Evolutionary conservation across 2,329 filamentous ascomycete genomes (phyloP).

Genomic region (Aspergillus thermomutatus): DNA sequence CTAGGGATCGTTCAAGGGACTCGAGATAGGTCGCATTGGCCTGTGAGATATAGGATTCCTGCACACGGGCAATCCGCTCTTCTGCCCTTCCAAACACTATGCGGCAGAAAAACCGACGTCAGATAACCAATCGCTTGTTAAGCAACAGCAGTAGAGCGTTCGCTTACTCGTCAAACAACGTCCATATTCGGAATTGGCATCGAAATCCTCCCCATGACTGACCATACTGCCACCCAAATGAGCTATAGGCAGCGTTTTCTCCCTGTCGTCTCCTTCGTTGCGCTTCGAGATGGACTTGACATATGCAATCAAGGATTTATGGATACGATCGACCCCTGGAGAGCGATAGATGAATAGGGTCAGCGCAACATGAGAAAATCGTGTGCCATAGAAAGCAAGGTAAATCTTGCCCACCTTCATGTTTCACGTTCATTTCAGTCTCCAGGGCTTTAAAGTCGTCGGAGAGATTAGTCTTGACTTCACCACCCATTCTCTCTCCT

Average conservation of each 20-base stretch:
- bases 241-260: constrained; percentile 76
- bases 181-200: constrained; percentile 84
- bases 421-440: constrained; percentile 81
- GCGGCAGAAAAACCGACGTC: background rate
- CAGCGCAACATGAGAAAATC: constrained; percentile 4
- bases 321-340: constrained; percentile 85
- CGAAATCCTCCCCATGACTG: constrained; percentile 86
- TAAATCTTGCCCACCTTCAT: constrained; percentile 63
- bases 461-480: constrained; percentile 79
- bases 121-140: background rate
- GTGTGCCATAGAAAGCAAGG: background rate
- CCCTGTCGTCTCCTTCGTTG: constrained; percentile 80
- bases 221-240: constrained; percentile 84
- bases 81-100: constrained; percentile 79
- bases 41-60: constrained; percentile 76
- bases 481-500: constrained; percentile 90
- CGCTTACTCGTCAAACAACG: constrained; percentile 71
- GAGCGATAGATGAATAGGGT: constrained; percentile 5
- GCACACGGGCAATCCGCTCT: constrained; percentile 78
- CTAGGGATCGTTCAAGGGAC: constrained; percentile 80
- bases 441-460: constrained; percentile 92
- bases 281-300: constrained; percentile 84
- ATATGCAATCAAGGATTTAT: constrained; percentile 80
- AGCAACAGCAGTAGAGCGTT: background rate
- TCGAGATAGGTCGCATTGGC: constrained; percentile 84